Evolutionary conservation across 495 filamentous ascomycete species (phyloP).

Genomic region (Physcia stellaris): DNA sequence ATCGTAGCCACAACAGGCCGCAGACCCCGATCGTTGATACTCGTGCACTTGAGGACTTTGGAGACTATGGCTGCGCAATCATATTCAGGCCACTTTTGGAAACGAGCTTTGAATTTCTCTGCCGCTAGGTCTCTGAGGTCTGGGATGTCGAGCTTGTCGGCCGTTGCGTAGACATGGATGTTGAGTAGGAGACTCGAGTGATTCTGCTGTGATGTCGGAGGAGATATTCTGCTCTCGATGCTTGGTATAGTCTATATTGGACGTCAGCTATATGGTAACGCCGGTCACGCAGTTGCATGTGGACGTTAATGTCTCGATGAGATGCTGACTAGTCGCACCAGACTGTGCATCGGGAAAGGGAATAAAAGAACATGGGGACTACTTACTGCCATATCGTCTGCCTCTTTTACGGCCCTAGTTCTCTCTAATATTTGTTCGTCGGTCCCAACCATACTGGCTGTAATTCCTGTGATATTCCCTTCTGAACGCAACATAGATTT

Average conservation of each 20-base stretch:
- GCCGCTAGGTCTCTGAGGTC: constrained; percentile 21
- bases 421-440: not conserved
- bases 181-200: constrained; percentile 19
- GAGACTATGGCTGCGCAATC: constrained; percentile 21
- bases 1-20: too few relatives aligned
- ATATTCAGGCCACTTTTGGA: constrained; percentile 9
- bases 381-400: not conserved
- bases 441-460: not conserved
- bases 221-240: not conserved
- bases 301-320: too few relatives aligned
- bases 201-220: not conserved
- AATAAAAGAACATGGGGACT: too few relatives aligned
- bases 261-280: too few relatives aligned
- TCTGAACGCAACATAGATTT: not conserved
- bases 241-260: not conserved
- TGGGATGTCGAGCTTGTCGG: constrained; percentile 27
- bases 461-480: not conserved
- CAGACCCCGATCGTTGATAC: constrained; percentile 19
- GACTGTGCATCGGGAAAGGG: too few relatives aligned
- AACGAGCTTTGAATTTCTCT: constrained; percentile 20
- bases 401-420: not conserved
- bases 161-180: constrained; percentile 28
- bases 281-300: too few relatives aligned
- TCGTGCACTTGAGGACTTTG: constrained; percentile 21
- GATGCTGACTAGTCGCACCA: too few relatives aligned